A percentile compares a stretch with the other conserved stretches of the same genome.
phyloP scores from a whole-genome alignment of 257 asterid genomes.

The Mentha longifolia region DNA sequence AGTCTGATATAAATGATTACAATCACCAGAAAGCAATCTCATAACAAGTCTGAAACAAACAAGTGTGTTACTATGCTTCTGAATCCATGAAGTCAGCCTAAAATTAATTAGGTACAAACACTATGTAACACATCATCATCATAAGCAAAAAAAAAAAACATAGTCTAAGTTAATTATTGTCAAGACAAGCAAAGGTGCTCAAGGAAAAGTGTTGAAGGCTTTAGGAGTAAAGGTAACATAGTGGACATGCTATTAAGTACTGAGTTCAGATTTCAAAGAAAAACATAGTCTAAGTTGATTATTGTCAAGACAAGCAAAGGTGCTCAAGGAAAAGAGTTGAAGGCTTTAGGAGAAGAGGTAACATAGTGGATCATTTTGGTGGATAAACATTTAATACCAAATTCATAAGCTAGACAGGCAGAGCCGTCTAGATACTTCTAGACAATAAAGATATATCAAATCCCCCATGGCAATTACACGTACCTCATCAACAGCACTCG shows the following conservation, averaged over 20 bases:
- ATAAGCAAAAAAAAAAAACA: no score
- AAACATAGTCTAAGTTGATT: neutral
- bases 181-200: neutral
- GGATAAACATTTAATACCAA: neutral
- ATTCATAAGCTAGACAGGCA: constrained; percentile 6
- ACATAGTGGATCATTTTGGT: constrained; percentile 20
- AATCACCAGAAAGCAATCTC: constrained; percentile 1
- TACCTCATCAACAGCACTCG: constrained; percentile 74
- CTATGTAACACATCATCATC: neutral
- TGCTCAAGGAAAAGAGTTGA: neutral
- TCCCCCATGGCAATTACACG: constrained; percentile 25
- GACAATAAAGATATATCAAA: constrained; percentile 23
- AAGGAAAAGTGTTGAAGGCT: constrained; percentile 4
- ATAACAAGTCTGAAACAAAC: neutral
- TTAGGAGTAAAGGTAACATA: neutral
- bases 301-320: neutral
- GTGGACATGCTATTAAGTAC: constrained; percentile 16
- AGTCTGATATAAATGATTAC: neutral
- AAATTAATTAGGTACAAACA: neutral
- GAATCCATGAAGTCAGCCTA: neutral
- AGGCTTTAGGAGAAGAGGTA: constrained; percentile 2
- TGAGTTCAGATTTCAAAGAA: neutral
- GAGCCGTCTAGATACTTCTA: constrained; percentile 25
- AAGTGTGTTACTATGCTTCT: neutral
- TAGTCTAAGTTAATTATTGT: neutral